Evolutionary conservation across 805 yeast genomes (phyloP).

Genomic region (Komagataella pseudopastoris): DNA sequence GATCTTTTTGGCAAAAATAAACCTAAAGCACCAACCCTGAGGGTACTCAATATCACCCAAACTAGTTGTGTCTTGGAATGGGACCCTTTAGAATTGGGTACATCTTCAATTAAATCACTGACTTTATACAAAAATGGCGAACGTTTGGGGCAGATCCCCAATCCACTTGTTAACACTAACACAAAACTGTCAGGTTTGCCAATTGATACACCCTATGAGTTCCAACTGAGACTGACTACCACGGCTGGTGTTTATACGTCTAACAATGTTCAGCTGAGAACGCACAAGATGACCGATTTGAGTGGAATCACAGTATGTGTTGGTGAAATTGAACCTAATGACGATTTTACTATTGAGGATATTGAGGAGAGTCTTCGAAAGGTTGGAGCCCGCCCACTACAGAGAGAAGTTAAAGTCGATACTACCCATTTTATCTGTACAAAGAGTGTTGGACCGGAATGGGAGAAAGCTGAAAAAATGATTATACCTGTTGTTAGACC

Average conservation of each 20-base stretch:
- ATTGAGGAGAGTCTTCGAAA: constrained; percentile 45
- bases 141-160: constrained; percentile 73
- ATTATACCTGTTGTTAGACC: constrained; percentile 93
- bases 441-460: constrained; percentile 53
- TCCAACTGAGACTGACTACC: constrained; percentile 71
- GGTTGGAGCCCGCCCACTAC: constrained; percentile 80
- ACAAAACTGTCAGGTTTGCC: constrained; percentile 88
- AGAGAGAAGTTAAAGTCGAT: constrained; percentile 63
- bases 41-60: constrained; percentile 72
- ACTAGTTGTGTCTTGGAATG: constrained; percentile 91
- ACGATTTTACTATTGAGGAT: constrained; percentile 34
- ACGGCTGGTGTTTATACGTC: constrained; percentile 81
- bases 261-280: constrained; percentile 52
- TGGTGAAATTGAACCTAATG: constrained; percentile 60
- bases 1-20: constrained; percentile 56
- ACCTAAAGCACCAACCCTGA: constrained; percentile 62
- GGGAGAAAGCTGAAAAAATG: constrained; percentile 64
- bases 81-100: constrained; percentile 78
- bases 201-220: constrained; percentile 68
- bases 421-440: constrained; percentile 91
- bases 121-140: constrained; percentile 63
- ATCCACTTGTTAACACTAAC: constrained; percentile 62
- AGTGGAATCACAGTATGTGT: constrained; percentile 85
- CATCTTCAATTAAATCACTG: constrained; percentile 65
- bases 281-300: constrained; percentile 94